phyloP scores from a whole-genome alignment of 495 filamentous ascomycete genomes.

The Pyrenula massariospora region DNA sequence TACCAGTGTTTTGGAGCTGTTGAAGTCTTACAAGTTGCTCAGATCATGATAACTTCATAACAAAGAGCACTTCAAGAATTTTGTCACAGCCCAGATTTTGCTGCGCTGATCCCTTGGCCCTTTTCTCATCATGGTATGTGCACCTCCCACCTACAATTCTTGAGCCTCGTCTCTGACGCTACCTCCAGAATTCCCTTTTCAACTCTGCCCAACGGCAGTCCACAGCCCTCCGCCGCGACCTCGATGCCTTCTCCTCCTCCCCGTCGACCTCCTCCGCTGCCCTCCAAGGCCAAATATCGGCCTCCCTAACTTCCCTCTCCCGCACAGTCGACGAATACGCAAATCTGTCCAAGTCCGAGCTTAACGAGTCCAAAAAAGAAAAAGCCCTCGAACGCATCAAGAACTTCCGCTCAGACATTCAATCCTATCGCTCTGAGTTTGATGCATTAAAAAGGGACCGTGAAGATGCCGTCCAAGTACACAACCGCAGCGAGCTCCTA shows the following conservation, averaged over 20 bases:
- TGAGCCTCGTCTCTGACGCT: no score
- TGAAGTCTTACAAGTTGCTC: no score
- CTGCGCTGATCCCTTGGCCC: no score
- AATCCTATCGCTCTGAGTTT: conserved; percentile 66
- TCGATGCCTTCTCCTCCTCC: conserved; percentile 58
- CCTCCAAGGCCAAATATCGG: conserved; percentile 69
- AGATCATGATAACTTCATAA: no score
- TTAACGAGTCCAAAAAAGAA: conserved; percentile 74
- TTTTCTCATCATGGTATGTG: no score
- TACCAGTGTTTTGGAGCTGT: no score
- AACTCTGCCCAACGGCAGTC: conserved; percentile 93
- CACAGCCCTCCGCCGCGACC: conserved; percentile 73
- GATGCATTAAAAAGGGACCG: conserved; percentile 61
- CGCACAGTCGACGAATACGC: conserved; percentile 93
- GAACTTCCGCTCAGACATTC: conserved; percentile 73
- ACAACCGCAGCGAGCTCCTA: conserved; percentile 72
- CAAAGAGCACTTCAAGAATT: no score
- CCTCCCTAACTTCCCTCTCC: conserved; percentile 75
- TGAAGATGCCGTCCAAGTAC: conserved; percentile 60
- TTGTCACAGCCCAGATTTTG: no score
- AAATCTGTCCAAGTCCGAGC: conserved; percentile 71
- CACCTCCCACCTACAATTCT: no score
- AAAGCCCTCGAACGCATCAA: conserved; percentile 80
- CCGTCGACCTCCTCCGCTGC: conserved; percentile 50
- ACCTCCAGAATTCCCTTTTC: conserved; percentile 74